A percentile compares a stretch with the other conserved stretches of the same genome.
Conservation (phyloP, 2,329 filamentous ascomycete species). For the Exophiala aquamarina region DNA sequence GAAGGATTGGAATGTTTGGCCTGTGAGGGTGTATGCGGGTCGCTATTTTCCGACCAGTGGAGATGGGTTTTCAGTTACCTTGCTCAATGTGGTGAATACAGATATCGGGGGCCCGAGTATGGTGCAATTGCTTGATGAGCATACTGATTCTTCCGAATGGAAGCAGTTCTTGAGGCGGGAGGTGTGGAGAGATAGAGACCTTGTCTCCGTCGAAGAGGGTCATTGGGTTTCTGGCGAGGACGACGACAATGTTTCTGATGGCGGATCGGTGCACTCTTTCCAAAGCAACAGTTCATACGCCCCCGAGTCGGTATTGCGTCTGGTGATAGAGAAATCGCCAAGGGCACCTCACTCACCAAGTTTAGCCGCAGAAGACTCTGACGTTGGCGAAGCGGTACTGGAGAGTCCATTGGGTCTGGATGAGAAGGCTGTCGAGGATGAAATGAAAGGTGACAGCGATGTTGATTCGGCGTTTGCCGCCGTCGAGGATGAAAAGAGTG, state of each 20-base stretch:
- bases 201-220: conserved; percentile 18
- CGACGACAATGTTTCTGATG: conserved; percentile 1
- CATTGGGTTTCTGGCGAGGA: neutral
- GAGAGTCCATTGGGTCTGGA: too few relatives aligned
- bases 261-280: conserved; percentile 17
- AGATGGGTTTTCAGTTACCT: conserved; percentile 15
- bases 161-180: conserved; percentile 16
- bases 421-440: too few relatives aligned
- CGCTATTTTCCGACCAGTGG: neutral
- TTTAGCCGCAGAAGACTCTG: too few relatives aligned
- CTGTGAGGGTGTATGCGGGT: conserved; percentile 25
- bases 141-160: conserved; percentile 22
- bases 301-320: too few relatives aligned
- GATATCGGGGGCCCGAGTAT: conserved; percentile 29
- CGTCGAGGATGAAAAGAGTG: neutral
- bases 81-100: conserved; percentile 30
- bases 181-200: conserved; percentile 20
- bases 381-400: too few relatives aligned
- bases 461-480: neutral
- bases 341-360: too few relatives aligned
- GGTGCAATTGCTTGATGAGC: conserved; percentile 25
- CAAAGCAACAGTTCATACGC: neutral
- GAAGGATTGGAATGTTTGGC: conserved; percentile 21
- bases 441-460: neutral
- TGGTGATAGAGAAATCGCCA: too few relatives aligned